phyloP scores from a whole-genome alignment of 2,329 filamentous ascomycete species.

The Penicillium hesseltinei region DNA sequence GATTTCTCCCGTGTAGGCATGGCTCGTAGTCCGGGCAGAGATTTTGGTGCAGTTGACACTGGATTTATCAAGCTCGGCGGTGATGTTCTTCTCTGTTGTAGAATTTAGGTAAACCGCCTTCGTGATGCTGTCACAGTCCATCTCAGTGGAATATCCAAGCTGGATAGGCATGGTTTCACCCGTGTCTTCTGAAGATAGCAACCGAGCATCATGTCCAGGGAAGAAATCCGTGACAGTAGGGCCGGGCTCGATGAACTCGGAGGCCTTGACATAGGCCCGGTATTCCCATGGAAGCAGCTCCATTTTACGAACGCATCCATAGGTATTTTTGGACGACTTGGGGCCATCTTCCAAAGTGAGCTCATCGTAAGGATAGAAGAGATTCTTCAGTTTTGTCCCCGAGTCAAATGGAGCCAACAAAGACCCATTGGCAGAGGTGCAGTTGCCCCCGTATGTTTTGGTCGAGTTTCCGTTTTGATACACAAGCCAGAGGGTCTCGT shows the following conservation, averaged over 20 bases:
- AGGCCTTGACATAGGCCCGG: conserved; percentile 58
- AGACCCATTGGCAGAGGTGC: conserved; percentile 39
- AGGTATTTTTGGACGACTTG: conserved; percentile 48
- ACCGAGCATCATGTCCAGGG: conserved; percentile 60
- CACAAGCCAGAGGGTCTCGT: conserved; percentile 47
- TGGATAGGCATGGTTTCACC: conserved; percentile 48
- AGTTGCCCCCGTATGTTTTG: conserved; percentile 55
- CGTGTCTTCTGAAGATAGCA: conserved; percentile 51
- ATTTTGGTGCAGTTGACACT: conserved; percentile 49
- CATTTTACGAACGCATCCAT: conserved; percentile 56
- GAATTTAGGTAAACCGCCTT: conserved; percentile 53
- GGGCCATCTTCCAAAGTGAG: conserved; percentile 49
- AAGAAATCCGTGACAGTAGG: conserved; percentile 60
- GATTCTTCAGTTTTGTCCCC: conserved; percentile 57
- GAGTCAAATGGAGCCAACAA: conserved; percentile 57
- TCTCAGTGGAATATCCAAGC: conserved; percentile 58
- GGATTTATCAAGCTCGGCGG: conserved; percentile 45
- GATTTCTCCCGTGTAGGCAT: conserved; percentile 50
- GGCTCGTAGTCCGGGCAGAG: conserved; percentile 25
- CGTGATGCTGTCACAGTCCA: conserved; percentile 58
- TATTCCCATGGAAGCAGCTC: conserved; percentile 57
- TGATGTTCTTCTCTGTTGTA: conserved; percentile 48
- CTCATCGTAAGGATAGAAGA: conserved; percentile 63
- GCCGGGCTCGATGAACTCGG: conserved; percentile 50
- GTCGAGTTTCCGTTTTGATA: conserved; percentile 50